Evolutionary conservation across 306 rosid genomes (phyloP).

Genomic region (Elaeagnus macrophylla): DNA sequence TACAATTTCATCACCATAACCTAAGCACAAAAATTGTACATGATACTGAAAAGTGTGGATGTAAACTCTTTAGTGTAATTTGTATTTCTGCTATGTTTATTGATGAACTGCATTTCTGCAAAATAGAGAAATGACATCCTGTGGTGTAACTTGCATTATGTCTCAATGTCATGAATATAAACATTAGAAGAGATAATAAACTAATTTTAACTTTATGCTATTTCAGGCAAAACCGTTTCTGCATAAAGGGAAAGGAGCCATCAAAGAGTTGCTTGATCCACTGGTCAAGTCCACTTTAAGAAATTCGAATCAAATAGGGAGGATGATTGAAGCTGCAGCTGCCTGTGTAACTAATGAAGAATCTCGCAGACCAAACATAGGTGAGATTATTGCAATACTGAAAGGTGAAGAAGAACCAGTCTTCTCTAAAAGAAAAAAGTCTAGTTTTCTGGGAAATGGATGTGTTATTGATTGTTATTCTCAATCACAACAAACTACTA

Average conservation of each 20-base stretch:
- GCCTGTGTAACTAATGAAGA: slow-evolving; percentile 78
- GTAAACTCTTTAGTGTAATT: no score
- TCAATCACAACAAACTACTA: slow-evolving; percentile 50
- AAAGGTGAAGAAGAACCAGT: slow-evolving; percentile 64
- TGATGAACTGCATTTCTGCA: no score
- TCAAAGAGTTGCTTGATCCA: slow-evolving; percentile 81
- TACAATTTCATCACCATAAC: no score
- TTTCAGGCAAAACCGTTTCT: slow-evolving; percentile 81
- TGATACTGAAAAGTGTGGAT: no score
- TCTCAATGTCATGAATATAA: neutral
- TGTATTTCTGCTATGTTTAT: no score
- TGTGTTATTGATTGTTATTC: slow-evolving; percentile 65
- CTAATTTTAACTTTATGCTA: slow-evolving; percentile 2
- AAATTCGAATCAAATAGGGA: slow-evolving; percentile 59
- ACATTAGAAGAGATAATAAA: slow-evolving; percentile 1
- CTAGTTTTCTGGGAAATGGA: slow-evolving; percentile 69
- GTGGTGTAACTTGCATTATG: neutral
- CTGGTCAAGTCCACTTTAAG: slow-evolving; percentile 42
- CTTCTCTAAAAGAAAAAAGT: slow-evolving; percentile 50
- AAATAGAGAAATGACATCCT: no score
- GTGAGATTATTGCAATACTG: slow-evolving; percentile 63
- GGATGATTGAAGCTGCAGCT: slow-evolving; percentile 81
- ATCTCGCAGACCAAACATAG: slow-evolving; percentile 71
- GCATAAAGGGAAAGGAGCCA: slow-evolving; percentile 79
- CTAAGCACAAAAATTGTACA: no score